These are phyloP conservation scores for Cyberlindnera lachancei DNA, from an alignment of 805 yeast species.

Conservation along the genomic window DNA sequence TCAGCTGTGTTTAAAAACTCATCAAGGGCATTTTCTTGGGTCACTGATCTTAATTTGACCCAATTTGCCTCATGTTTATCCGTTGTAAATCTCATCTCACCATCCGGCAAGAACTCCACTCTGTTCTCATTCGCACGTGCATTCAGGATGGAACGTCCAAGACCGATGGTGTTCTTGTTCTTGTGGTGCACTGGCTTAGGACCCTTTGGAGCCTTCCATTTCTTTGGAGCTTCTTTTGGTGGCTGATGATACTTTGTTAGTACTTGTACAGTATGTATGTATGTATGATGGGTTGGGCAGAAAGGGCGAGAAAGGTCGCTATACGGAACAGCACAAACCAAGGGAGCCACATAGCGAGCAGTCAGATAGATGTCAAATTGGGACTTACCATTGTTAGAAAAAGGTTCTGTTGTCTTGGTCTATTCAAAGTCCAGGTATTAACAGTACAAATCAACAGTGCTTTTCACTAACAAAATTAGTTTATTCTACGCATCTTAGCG, in stretches of 20 bases:
- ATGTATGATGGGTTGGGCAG: background rate
- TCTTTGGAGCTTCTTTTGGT: slow-evolving; percentile 48
- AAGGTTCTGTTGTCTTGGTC: too few relatives aligned
- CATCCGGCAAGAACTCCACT: slow-evolving; percentile 70
- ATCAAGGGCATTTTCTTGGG: slow-evolving; percentile 89
- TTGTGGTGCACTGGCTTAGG: slow-evolving; percentile 85
- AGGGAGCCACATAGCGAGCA: background rate
- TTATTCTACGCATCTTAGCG: too few relatives aligned
- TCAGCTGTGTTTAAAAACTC: slow-evolving; percentile 95
- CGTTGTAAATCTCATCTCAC: slow-evolving; percentile 84
- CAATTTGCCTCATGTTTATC: slow-evolving; percentile 76
- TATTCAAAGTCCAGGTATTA: background rate
- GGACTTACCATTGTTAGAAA: too few relatives aligned
- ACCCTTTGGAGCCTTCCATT: slow-evolving; percentile 86
- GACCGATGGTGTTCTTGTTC: slow-evolving; percentile 75
- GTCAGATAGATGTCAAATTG: background rate
- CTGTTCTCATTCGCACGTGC: slow-evolving; percentile 63
- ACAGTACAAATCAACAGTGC: too few relatives aligned
- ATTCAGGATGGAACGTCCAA: slow-evolving; percentile 78
- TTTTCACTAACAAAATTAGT: too few relatives aligned
- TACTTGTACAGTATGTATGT: background rate
- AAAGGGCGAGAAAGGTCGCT: background rate
- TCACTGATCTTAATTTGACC: slow-evolving; percentile 88
- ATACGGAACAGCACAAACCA: background rate
- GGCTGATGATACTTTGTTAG: slow-evolving; percentile 8